Evolutionary conservation across 2,329 filamentous ascomycete species (phyloP).

Genomic region (Colletotrichum lupini): DNA sequence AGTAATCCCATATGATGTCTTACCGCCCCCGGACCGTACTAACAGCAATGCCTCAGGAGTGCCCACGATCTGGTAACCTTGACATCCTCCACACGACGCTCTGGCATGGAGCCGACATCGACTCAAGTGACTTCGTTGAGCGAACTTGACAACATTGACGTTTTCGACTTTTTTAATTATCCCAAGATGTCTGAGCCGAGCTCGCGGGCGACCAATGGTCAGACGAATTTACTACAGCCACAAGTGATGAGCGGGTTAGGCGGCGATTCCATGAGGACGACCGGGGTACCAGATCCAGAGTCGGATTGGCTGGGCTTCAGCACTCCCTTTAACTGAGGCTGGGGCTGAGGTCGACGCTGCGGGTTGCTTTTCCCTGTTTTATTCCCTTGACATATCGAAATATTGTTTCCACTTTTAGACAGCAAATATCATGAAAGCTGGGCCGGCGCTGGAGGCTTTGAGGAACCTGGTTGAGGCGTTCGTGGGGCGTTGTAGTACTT

Average conservation of each 20-base stretch:
- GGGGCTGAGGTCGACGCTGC: conserved; percentile 1
- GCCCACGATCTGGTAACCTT: conserved; percentile 52
- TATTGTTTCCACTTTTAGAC: neutral
- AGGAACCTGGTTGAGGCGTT: conserved; percentile 24
- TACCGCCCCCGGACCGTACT: conserved; percentile 5
- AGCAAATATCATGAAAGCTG: neutral
- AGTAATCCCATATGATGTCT: conserved; percentile 24
- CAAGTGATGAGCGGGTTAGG: conserved; percentile 39
- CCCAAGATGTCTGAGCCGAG: conserved; percentile 45
- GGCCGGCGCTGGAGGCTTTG: conserved; percentile 19
- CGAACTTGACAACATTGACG: conserved; percentile 56
- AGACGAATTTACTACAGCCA: conserved; percentile 40
- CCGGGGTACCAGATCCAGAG: conserved; percentile 44
- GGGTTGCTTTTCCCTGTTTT: neutral
- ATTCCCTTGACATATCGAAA: neutral
- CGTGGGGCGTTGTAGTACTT: conserved; percentile 24
- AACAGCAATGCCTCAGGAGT: conserved; percentile 42
- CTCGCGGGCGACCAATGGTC: conserved; percentile 34
- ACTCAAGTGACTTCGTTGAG: conserved; percentile 50
- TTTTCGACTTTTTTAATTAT: conserved; percentile 59
- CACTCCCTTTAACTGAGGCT: conserved; percentile 31
- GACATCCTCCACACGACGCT: conserved; percentile 48
- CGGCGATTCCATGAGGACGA: conserved; percentile 37
- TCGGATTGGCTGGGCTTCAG: conserved; percentile 44
- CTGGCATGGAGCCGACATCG: conserved; percentile 51